Percentiles rank a stretch among this genome's conserved stretches.
Evolutionary conservation across 1,284 basidiomycete species (phyloP).

Genomic region (Leccinum solheimii): DNA sequence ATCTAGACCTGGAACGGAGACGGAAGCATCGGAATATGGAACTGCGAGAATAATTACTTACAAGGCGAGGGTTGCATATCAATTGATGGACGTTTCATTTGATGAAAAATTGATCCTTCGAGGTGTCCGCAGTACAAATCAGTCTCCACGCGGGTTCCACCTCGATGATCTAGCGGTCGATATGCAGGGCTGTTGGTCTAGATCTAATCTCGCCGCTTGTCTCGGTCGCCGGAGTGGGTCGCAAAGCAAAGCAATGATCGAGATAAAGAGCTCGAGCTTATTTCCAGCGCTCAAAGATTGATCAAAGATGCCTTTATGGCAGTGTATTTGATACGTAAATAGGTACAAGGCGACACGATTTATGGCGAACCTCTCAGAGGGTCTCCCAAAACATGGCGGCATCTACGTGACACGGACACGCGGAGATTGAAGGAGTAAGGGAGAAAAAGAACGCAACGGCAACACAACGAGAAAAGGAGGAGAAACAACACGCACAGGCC

Average conservation of each 20-base stretch:
- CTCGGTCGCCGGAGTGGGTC: neutral
- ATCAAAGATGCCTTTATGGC: neutral
- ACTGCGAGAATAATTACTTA: constrained; percentile 28
- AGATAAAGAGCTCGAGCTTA: neutral
- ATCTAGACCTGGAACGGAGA: constrained; percentile 1
- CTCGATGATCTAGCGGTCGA: neutral
- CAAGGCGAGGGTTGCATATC: constrained; percentile 37
- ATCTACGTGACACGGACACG: constrained; percentile 6
- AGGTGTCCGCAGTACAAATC: neutral
- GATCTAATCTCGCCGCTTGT: neutral
- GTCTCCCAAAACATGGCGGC: neutral
- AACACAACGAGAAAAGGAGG: neutral
- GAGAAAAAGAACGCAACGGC: neutral
- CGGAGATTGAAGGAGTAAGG: neutral
- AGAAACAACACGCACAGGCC: neutral
- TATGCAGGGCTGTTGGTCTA: neutral
- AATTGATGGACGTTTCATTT: neutral
- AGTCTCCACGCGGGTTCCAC: neutral
- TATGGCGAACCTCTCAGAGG: constrained; percentile 7
- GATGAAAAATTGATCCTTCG: neutral
- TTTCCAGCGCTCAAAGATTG: neutral
- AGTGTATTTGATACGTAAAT: neutral
- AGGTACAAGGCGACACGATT: neutral
- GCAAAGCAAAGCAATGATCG: neutral
- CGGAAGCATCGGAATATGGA: neutral